A percentile compares a stretch with the other conserved stretches of the same genome.
Evolutionary conservation across 192 early-diverging fungal species (phyloP).

Genomic region (Umbelopsis isabellina): DNA sequence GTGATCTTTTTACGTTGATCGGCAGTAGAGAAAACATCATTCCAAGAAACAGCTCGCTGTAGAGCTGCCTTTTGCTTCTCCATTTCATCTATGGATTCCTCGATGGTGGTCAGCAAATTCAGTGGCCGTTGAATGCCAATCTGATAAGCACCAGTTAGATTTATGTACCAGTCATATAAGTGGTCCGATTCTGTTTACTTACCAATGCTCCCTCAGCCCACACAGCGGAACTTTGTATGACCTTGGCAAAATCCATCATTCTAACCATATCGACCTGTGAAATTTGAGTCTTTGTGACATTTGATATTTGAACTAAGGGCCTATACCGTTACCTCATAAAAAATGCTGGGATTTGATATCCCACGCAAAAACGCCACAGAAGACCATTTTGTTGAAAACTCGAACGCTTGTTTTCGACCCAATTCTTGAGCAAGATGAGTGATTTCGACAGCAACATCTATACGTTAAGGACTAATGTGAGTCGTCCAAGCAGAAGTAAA

Average conservation of each 20-base stretch:
- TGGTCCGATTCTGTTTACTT: constrained; percentile 2
- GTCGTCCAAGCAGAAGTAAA: background rate
- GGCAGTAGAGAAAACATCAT: constrained; percentile 28
- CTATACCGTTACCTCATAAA: background rate
- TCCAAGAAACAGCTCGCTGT: constrained; percentile 15
- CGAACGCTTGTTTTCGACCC: constrained; percentile 3
- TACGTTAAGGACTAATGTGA: background rate
- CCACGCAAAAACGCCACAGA: background rate
- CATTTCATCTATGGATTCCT: constrained; percentile 21
- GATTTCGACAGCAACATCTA: constrained; percentile 33
- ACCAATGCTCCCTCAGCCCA: constrained; percentile 34
- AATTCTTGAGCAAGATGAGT: constrained; percentile 24
- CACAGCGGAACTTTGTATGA: constrained; percentile 3
- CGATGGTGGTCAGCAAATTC: constrained; percentile 22
- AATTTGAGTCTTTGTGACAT: background rate
- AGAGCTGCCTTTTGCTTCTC: constrained; percentile 33
- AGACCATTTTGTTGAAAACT: constrained; percentile 1
- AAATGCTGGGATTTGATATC: background rate
- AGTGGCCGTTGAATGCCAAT: constrained; percentile 34
- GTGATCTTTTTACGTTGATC: constrained; percentile 40
- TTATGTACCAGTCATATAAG: background rate
- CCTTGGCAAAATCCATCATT: constrained; percentile 12
- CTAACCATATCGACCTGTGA: constrained; percentile 14
- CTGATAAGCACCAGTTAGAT: constrained; percentile 4
- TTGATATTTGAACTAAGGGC: background rate